Percentiles rank a stretch among this genome's conserved stretches.
phyloP scores from a whole-genome alignment of 805 yeast species.

The Ogataea thermomethanolica region DNA sequence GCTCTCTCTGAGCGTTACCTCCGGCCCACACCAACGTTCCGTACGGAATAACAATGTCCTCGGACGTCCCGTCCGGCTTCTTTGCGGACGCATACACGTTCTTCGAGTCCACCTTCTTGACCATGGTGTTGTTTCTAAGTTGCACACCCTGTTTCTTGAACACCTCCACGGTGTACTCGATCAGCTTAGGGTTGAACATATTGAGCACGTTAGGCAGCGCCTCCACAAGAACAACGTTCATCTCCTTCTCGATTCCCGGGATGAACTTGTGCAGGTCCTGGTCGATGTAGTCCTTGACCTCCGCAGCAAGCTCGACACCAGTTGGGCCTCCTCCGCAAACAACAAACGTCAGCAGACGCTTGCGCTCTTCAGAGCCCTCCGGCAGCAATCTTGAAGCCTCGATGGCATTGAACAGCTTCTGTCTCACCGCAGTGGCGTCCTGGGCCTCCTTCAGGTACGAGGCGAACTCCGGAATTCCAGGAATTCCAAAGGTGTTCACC shows the following conservation, averaged over 20 bases:
- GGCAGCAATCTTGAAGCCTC: conserved; percentile 83
- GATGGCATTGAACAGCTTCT: conserved; percentile 75
- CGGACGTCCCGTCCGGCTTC: conserved; percentile 60
- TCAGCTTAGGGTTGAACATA: conserved; percentile 63
- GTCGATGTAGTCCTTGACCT: conserved; percentile 87
- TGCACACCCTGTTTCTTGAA: conserved; percentile 64
- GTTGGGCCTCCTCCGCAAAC: conserved; percentile 99
- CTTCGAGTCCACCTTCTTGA: conserved; percentile 72
- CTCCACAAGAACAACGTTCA: conserved; percentile 79
- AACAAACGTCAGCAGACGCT: conserved; percentile 77
- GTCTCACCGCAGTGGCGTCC: conserved; percentile 80
- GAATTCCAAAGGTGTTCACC: conserved; percentile 89
- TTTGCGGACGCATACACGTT: conserved; percentile 68
- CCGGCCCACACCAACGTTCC: conserved; percentile 96
- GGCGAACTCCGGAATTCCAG: conserved; percentile 86
- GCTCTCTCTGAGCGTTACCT: conserved; percentile 84
- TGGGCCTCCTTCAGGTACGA: conserved; percentile 84
- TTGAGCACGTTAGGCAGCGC: conserved; percentile 84
- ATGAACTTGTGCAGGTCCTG: conserved; percentile 87
- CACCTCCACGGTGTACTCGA: conserved; percentile 74
- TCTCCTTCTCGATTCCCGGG: conserved; percentile 77
- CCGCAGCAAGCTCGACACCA: conserved; percentile 96
- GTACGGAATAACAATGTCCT: conserved; percentile 62
- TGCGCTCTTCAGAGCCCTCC: conserved; percentile 66
- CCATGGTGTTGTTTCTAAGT: conserved; percentile 80